Evolutionary conservation across 2,329 filamentous ascomycete species (phyloP).

Genomic region (Aspergillus sp.): DNA sequence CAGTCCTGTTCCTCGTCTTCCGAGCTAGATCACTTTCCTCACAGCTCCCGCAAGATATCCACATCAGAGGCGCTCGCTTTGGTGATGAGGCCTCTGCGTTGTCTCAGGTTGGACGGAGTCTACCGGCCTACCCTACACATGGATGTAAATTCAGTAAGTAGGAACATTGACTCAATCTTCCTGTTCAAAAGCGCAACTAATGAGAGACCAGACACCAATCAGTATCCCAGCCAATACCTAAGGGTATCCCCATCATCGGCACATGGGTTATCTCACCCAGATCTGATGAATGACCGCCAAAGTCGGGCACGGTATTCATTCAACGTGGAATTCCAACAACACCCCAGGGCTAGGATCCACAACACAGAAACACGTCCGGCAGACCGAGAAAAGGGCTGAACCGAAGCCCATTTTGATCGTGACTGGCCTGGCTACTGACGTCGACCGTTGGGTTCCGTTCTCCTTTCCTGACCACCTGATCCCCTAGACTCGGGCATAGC

Average conservation of each 20-base stretch:
- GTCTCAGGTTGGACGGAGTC: not conserved
- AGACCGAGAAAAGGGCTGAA: not conserved
- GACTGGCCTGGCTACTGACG: not conserved
- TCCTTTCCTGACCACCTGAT: not conserved
- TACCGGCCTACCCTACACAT: not conserved
- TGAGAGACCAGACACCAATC: not conserved
- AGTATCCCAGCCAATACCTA: not conserved
- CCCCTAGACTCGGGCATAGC: slow-evolving; percentile 14
- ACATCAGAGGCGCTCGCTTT: not conserved
- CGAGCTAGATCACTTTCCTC: no score
- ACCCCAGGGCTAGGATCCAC: not conserved
- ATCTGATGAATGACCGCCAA: not conserved
- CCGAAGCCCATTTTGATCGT: not conserved
- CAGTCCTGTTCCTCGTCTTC: no score
- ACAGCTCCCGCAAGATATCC: not conserved
- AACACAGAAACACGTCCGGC: not conserved
- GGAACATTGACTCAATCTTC: not conserved
- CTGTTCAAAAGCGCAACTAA: not conserved
- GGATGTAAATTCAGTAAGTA: not conserved
- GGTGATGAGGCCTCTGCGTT: not conserved
- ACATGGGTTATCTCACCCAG: not conserved
- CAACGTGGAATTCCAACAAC: not conserved
- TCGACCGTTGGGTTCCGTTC: slow-evolving; percentile 1
- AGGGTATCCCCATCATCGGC: not conserved
- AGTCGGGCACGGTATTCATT: not conserved